These are phyloP conservation scores for Mortierella sp. DNA, from an alignment of 371 early-diverging fungal genomes.

Conservation along the genomic window DNA sequence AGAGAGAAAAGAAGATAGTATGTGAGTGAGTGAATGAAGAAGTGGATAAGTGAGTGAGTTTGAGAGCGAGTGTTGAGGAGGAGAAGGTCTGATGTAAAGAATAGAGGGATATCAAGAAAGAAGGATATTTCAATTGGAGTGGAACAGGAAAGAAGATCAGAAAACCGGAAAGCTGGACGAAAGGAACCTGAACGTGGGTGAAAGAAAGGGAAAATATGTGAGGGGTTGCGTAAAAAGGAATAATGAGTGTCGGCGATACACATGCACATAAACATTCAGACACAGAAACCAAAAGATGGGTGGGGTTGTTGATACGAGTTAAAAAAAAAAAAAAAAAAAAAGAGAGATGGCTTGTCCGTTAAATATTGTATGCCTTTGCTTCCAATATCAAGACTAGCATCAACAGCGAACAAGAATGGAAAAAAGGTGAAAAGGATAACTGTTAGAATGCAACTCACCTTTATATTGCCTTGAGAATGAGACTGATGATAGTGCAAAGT, in stretches of 20 bases:
- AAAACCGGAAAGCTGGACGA: neutral
- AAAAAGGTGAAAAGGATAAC: neutral
- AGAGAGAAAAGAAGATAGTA: too few relatives aligned
- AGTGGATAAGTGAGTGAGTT: neutral
- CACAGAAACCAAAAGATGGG: neutral
- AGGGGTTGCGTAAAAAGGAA: neutral
- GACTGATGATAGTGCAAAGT: neutral
- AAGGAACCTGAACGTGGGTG: neutral
- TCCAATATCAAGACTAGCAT: slow-evolving; percentile 1
- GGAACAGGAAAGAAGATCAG: neutral
- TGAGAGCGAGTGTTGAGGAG: neutral
- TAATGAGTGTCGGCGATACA: neutral
- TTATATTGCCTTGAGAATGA: neutral
- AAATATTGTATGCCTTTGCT: neutral
- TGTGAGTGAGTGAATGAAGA: too few relatives aligned
- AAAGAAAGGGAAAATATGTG: too few relatives aligned
- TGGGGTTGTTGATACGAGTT: too few relatives aligned
- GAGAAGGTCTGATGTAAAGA: too few relatives aligned
- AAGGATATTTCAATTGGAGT: neutral
- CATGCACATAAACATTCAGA: too few relatives aligned
- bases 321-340: neutral
- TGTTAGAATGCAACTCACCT: too few relatives aligned
- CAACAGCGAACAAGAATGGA: neutral
- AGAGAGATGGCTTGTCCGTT: neutral
- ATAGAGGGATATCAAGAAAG: neutral